Base-by-base conservation (phyloP, 2,329 filamentous ascomycete genomes). In the Xylaria multiplex region DNA sequence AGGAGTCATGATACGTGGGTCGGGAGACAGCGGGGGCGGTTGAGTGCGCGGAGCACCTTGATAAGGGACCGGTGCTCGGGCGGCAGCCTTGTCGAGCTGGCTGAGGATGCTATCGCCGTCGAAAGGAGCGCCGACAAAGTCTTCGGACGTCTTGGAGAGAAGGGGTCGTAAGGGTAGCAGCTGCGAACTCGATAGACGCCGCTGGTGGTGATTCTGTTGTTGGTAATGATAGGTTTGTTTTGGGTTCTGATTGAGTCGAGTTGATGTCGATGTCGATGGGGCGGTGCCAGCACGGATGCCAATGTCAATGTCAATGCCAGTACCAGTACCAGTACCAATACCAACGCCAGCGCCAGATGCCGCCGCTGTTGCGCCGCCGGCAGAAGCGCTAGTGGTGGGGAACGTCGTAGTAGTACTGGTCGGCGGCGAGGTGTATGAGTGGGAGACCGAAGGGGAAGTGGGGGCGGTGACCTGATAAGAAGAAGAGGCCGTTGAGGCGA, bases 51-150 rank as follows among this genome's bases (percentile, higher is more conserved):
- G 75, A 68, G 77, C 67, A 67, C 77, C 68, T 53, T 75, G 72
- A 71, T 77, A 67, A 43, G 74, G 67, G 37, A 78, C 76, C 59
- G 80, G 78, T 46, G 32, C 59, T 49, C 42, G 65, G 67, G 83
- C 83, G 62, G 81, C 82, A 65, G 84, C 83, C 73, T 89, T 64
- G 64, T 71, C 86, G 74, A 90, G 82, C 71, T 86, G 86, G 76
- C 83, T 85, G 73, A 90, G 80, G 72, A 90, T 88, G 70, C 84
- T 84, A 63, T 82, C 84, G 72, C 86, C 84, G 85, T 90, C 88
- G 77, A 90, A 90, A 49, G 88, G 88, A 69, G 87, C 86, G 73
- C 88, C 88, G 78, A 90, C 83, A 65, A 90, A 80, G 71, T 90
- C 88, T 77, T 88, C 86, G 62, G 85, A 82, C 9, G 81, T 76